Evolutionary conservation across 108 stramenopile species (phyloP), one percentile per base, ranked within the genome.

Genomic region (Cyclotella baltica): DNA sequence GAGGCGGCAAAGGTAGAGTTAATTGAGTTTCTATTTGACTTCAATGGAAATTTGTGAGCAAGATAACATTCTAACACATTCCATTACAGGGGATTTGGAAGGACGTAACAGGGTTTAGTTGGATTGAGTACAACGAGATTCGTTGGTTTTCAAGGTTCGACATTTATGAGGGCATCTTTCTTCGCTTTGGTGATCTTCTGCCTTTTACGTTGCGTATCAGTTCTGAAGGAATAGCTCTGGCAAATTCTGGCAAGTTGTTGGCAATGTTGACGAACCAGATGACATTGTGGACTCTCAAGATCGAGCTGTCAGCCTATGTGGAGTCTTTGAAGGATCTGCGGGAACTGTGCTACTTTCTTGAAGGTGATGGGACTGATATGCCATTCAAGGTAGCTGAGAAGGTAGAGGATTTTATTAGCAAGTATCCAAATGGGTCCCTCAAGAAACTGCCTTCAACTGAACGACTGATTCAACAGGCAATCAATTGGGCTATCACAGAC

Each of bases 361-460:
- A 55, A 25, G 53, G 53, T n/a, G 53, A 55, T 25, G 53, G 53
- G 53, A 55, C 53, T n/a, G 53, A 55, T 25, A 55, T 55, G 53
- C 16, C n/a, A n/a, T 55, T 55, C n/a, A n/a, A 18, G 9, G 23
- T 25, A 18, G 53, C 22, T 6, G 53, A 55, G 9, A 55, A 25
- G 8, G n/a, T 55, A 18, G n/a, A 55, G 6, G n/a, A 25, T 18
- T 25, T 55, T n/a, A 5, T 55, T n/a, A 18, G 6, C 23, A n/a
- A 23, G 8, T 55, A 55, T 55, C 53, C 53, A 5, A 18, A 25
- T 23, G 53, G 53, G 8, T 8, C n/a, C 8, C n/a, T 55, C 22
- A 55, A 55, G 23, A 25, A 10, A 5, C n/a, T 55, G n/a, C 53
- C 53, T 6, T 55, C 53, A n/a, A 55, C 53, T 8, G 23, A 55